A percentile compares a stretch with the other conserved stretches of the same genome.
phyloP scores from a whole-genome alignment of 148 eudicot species.

The Spergularia marina region DNA sequence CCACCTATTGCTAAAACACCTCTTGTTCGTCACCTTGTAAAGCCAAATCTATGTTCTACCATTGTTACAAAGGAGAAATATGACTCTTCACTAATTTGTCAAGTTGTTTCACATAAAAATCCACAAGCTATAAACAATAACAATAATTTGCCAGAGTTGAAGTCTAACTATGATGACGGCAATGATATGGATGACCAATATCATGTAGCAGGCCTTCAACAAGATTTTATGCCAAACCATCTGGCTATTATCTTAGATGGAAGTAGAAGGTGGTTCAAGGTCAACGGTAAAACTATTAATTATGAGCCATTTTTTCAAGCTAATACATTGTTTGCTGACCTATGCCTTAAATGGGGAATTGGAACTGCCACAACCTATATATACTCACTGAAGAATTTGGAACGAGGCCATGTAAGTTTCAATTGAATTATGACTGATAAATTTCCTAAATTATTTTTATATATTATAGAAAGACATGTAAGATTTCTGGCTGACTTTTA shows the following conservation, averaged over 20 bases:
- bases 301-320: conserved; percentile 11
- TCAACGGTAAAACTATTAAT: not conserved
- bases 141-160: not conserved
- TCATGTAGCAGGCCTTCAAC: not conserved
- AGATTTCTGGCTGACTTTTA: too few relatives aligned
- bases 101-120: not conserved
- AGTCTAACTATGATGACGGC: not conserved
- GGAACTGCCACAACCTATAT: conserved; percentile 3
- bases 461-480: too few relatives aligned
- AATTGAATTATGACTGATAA: too few relatives aligned
- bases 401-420: not conserved
- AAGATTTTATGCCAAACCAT: not conserved
- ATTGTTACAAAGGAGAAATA: not conserved
- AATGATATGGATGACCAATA: not conserved
- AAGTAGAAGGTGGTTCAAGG: not conserved
- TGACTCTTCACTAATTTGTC: not conserved
- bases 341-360: conserved; percentile 11
- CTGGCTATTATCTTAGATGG: not conserved
- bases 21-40: not conserved
- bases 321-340: not conserved
- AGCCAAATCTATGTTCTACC: not conserved
- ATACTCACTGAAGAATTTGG: conserved; percentile 1
- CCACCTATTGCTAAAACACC: not conserved
- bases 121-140: not conserved
- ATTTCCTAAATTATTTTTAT: too few relatives aligned